phyloP scores from a whole-genome alignment of 2,329 filamentous ascomycete species.

The Grosmannia serpens region DNA sequence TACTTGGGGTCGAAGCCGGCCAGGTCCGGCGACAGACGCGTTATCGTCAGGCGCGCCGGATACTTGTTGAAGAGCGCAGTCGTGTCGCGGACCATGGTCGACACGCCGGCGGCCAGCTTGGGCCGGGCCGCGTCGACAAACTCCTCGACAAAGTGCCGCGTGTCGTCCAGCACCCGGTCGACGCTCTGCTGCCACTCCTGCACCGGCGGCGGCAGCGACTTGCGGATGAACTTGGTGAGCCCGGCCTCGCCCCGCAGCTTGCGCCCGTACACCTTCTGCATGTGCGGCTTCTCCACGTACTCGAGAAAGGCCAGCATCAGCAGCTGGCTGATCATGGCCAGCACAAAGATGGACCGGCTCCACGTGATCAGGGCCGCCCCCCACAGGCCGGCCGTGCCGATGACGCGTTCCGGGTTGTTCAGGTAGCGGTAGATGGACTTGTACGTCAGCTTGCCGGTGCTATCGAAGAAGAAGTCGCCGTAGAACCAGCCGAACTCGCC shows the following conservation, averaged over 20 bases:
- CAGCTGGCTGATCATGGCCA: slow-evolving; percentile 77
- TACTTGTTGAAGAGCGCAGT: slow-evolving; percentile 81
- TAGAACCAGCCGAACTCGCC: slow-evolving; percentile 99
- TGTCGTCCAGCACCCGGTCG: slow-evolving; percentile 77
- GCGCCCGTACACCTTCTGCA: slow-evolving; percentile 92
- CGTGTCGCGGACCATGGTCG: slow-evolving; percentile 78
- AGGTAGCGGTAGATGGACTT: slow-evolving; percentile 95
- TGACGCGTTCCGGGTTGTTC: slow-evolving; percentile 91
- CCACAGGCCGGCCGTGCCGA: slow-evolving; percentile 92
- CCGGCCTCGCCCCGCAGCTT: slow-evolving; percentile 78
- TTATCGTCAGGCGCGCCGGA: slow-evolving; percentile 74
- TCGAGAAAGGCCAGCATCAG: slow-evolving; percentile 81
- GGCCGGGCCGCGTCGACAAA: slow-evolving; percentile 76
- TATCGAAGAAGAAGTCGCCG: slow-evolving; percentile 96
- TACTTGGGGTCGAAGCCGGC: slow-evolving; percentile 68
- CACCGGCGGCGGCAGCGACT: slow-evolving; percentile 72
- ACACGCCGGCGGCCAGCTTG: slow-evolving; percentile 76
- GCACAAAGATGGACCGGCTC: slow-evolving; percentile 73
- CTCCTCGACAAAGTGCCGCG: slow-evolving; percentile 81
- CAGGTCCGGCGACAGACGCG: slow-evolving; percentile 65
- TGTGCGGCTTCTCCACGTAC: slow-evolving; percentile 89
- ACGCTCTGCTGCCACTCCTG: slow-evolving; percentile 76
- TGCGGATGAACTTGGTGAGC: slow-evolving; percentile 80
- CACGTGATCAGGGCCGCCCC: slow-evolving; percentile 88
- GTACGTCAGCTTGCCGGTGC: slow-evolving; percentile 80